Evolutionary conservation across 2,329 filamentous ascomycete species (phyloP).

Genomic region (Incumbomyces lentus): DNA sequence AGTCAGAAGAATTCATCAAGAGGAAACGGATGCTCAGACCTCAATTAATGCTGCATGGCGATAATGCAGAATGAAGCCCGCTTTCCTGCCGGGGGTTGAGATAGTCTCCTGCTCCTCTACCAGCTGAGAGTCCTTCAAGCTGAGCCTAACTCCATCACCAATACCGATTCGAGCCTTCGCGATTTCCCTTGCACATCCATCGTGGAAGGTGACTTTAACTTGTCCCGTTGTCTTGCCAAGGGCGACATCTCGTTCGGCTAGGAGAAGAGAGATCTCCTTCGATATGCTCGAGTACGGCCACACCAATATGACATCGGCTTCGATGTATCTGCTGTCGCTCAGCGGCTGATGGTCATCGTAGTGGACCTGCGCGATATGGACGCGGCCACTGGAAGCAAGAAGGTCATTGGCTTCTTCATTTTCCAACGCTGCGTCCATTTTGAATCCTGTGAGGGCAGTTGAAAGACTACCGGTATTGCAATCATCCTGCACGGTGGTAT

Average conservation of each 20-base stretch:
- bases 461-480: no score
- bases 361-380: conserved; percentile 29
- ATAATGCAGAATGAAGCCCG: conserved; percentile 49
- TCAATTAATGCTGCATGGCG: neutral
- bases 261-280: conserved; percentile 62
- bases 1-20: neutral
- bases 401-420: neutral
- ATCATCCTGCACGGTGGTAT: no score
- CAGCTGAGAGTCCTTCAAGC: conserved; percentile 60
- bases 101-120: conserved; percentile 41
- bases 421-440: neutral
- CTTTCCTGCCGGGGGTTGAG: conserved; percentile 45
- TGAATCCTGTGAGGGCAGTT: neutral
- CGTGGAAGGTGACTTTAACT: conserved; percentile 65
- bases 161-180: conserved; percentile 60
- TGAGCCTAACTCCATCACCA: conserved; percentile 63
- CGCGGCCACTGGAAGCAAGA: neutral
- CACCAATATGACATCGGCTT: conserved; percentile 68
- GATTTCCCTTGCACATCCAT: conserved; percentile 58
- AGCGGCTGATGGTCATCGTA: conserved; percentile 13
- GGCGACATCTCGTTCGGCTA: conserved; percentile 76
- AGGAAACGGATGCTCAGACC: neutral
- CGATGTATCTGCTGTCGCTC: conserved; percentile 33
- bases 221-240: conserved; percentile 68
- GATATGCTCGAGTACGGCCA: conserved; percentile 84